Evolutionary conservation across 2,329 filamentous ascomycete genomes (phyloP).

Genomic region (Falciphora oryzae): DNA sequence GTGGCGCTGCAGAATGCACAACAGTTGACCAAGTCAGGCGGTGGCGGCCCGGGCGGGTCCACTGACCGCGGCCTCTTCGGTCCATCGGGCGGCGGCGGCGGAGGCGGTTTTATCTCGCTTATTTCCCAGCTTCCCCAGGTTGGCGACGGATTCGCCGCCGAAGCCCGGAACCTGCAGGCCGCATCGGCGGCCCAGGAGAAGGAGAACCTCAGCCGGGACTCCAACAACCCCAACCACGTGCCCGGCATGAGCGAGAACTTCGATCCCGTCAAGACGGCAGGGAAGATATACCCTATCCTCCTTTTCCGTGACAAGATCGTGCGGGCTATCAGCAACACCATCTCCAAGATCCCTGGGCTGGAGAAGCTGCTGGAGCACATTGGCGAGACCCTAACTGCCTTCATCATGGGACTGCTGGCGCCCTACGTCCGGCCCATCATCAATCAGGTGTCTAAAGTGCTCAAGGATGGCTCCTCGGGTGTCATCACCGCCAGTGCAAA

Average conservation of each 20-base stretch:
- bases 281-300: constrained; percentile 90
- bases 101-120: constrained; percentile 57
- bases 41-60: constrained; percentile 6
- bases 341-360: constrained; percentile 87
- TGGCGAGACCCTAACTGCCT: constrained; percentile 85
- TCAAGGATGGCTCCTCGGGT: constrained; percentile 79
- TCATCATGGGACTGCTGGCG: constrained; percentile 83
- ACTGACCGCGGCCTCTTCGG: constrained; percentile 27
- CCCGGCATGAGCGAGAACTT: constrained; percentile 71
- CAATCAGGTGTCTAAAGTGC: constrained; percentile 71
- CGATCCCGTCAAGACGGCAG: constrained; percentile 69
- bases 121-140: constrained; percentile 69
- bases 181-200: constrained; percentile 58
- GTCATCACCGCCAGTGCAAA: constrained; percentile 63
- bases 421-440: constrained; percentile 93
- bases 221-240: constrained; percentile 48
- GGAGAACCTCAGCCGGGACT: constrained; percentile 41
- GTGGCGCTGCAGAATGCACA: constrained; percentile 65
- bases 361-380: constrained; percentile 91
- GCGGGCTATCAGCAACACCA: constrained; percentile 74
- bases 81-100: constrained; percentile 29
- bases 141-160: constrained; percentile 58
- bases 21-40: constrained; percentile 31
- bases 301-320: constrained; percentile 93
- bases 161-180: constrained; percentile 58